Evolutionary conservation across 805 yeast genomes (phyloP).

Genomic region (Candida silvicultrix): DNA sequence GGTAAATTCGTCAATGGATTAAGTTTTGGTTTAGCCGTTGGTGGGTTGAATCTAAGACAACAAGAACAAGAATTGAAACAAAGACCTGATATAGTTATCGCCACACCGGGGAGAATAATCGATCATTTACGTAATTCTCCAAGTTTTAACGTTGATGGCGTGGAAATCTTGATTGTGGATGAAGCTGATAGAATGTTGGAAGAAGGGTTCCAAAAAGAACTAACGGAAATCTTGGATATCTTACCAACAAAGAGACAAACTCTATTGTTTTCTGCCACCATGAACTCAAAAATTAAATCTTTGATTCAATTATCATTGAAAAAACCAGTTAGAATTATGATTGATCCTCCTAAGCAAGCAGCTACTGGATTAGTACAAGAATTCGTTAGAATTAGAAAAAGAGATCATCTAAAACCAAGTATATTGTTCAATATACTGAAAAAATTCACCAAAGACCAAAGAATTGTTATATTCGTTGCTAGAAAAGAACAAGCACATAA

Average conservation of each 20-base stretch:
- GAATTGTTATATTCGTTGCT: slow-evolving; percentile 87
- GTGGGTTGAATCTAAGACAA: slow-evolving; percentile 91
- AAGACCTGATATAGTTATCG: slow-evolving; percentile 94
- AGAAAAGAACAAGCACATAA: slow-evolving; percentile 89
- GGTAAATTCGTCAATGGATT: slow-evolving; percentile 71
- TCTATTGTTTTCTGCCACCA: slow-evolving; percentile 91
- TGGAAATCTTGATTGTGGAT: slow-evolving; percentile 89
- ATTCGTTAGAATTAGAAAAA: slow-evolving; percentile 88
- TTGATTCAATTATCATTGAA: slow-evolving; percentile 82
- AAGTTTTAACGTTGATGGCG: slow-evolving; percentile 81
- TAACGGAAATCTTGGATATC: slow-evolving; percentile 81
- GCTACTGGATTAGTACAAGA: slow-evolving; percentile 89
- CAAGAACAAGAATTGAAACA: slow-evolving; percentile 92
- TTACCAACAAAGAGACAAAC: slow-evolving; percentile 93
- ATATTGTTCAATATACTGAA: slow-evolving; percentile 66
- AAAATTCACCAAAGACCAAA: slow-evolving; percentile 53
- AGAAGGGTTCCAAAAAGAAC: slow-evolving; percentile 96
- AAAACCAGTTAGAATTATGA: slow-evolving; percentile 91
- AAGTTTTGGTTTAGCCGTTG: slow-evolving; percentile 93
- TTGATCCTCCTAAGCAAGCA: slow-evolving; percentile 93
- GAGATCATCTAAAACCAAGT: slow-evolving; percentile 81
- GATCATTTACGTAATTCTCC: slow-evolving; percentile 96
- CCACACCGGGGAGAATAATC: slow-evolving; percentile 98
- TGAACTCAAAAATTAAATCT: slow-evolving; percentile 89
- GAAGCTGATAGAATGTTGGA: slow-evolving; percentile 99